phyloP scores from a whole-genome alignment of 345 rosid species.

The Lenwebbia sp. region DNA sequence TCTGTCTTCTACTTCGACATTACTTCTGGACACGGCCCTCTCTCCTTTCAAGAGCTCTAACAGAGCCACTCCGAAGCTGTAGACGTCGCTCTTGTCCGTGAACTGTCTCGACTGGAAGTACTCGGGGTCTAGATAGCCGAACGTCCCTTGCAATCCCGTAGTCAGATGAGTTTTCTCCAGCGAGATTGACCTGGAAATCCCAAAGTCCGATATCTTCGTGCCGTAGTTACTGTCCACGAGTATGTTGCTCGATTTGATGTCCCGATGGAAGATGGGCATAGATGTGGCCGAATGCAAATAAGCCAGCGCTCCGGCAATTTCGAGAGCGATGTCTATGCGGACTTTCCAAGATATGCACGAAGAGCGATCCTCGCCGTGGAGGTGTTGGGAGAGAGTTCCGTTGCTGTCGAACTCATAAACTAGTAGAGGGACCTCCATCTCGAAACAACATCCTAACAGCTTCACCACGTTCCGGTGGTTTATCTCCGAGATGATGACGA shows the following conservation, averaged over 20 bases:
- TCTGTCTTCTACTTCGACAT: background rate
- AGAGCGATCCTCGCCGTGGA: background rate
- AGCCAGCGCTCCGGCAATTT: conserved; percentile 12
- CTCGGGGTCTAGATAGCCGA: conserved; percentile 2
- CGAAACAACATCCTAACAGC: conserved; percentile 5
- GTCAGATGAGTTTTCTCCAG: background rate
- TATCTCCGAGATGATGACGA: conserved; percentile 3
- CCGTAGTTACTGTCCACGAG: conserved; percentile 2
- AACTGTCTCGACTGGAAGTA: conserved; percentile 1
- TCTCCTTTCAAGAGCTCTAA: conserved; percentile 1
- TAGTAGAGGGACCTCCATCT: conserved; percentile 5
- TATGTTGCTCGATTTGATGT: conserved; percentile 7
- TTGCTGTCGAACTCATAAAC: conserved; percentile 11
- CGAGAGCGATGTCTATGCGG: background rate
- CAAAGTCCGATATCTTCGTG: background rate
- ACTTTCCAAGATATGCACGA: conserved; percentile 5
- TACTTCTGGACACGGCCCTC: conserved; percentile 1
- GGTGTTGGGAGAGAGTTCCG: conserved; percentile 7
- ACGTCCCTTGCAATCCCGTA: background rate
- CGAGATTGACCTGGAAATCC: background rate
- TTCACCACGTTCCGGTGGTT: conserved; percentile 15
- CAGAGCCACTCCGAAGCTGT: background rate
- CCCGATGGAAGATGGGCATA: conserved; percentile 2
- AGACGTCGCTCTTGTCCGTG: conserved; percentile 4
- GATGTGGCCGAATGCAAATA: background rate